A percentile compares a stretch with the other conserved stretches of the same genome.
Evolutionary conservation across 805 yeast genomes (phyloP).

Genomic region (Kuraishia borneana): DNA sequence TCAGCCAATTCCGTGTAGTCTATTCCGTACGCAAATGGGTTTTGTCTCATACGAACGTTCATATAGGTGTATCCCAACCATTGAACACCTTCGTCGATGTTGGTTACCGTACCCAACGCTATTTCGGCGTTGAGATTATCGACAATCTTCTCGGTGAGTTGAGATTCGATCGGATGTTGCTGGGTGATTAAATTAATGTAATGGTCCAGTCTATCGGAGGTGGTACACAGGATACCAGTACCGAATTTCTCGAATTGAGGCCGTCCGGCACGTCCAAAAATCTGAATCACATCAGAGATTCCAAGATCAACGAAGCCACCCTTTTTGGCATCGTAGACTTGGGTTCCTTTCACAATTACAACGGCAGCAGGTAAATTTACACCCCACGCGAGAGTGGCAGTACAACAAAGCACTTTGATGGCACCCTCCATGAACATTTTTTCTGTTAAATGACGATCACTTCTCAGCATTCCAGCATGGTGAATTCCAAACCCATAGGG

Average conservation of each 20-base stretch:
- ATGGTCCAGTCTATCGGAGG: slow-evolving; percentile 72
- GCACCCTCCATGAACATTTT: slow-evolving; percentile 79
- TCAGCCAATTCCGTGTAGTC: slow-evolving; percentile 76
- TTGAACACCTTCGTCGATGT: slow-evolving; percentile 84
- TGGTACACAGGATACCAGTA: slow-evolving; percentile 83
- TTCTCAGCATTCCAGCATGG: slow-evolving; percentile 93
- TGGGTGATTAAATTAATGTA: slow-evolving; percentile 83
- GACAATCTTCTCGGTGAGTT: slow-evolving; percentile 62
- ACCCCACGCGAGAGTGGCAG: slow-evolving; percentile 99
- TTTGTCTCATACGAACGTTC: slow-evolving; percentile 88
- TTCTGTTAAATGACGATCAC: slow-evolving; percentile 85
- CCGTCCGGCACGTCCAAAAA: slow-evolving; percentile 98
- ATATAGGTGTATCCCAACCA: slow-evolving; percentile 98
- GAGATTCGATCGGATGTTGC: slow-evolving; percentile 93
- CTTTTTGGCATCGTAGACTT: slow-evolving; percentile 84
- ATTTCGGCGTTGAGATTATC: slow-evolving; percentile 96
- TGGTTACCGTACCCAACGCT: slow-evolving; percentile 89
- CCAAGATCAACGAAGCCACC: slow-evolving; percentile 95
- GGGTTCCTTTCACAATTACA: slow-evolving; percentile 93
- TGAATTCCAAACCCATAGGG: slow-evolving; percentile 83
- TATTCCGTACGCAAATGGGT: slow-evolving; percentile 87
- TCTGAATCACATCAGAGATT: slow-evolving; percentile 93
- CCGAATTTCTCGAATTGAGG: slow-evolving; percentile 93
- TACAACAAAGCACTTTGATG: slow-evolving; percentile 83
- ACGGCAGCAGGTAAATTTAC: slow-evolving; percentile 97